Conservation (phyloP, 768 basidiomycete genomes). For the Psilocybe cubensis region DNA sequence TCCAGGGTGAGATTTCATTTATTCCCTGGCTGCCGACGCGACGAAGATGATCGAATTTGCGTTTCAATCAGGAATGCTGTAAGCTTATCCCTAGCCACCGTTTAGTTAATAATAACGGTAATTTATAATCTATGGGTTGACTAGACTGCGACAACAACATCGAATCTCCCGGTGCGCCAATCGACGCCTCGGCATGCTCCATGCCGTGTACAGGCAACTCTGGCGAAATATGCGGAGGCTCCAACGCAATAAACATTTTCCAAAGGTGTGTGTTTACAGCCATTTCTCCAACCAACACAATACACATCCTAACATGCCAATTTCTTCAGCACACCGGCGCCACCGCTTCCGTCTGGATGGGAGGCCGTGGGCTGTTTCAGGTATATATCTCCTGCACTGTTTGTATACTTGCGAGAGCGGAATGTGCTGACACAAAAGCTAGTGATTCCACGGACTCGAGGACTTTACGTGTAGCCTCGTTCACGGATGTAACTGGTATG, state of each 20-base stretch:
- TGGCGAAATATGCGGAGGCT: conserved; percentile 60
- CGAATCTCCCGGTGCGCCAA: conserved; percentile 38
- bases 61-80: conserved; percentile 23
- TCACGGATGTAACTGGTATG: neutral
- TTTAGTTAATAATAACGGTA: neutral
- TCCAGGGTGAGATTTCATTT: conserved; percentile 5
- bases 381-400: no score
- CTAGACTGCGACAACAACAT: conserved; percentile 67
- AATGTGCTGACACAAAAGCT: neutral
- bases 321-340: neutral
- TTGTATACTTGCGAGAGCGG: neutral
- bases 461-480: neutral
- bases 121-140: no score
- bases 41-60: neutral
- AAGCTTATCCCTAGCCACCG: conserved; percentile 4
- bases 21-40: neutral
- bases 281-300: neutral
- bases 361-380: neutral
- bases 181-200: conserved; percentile 47
- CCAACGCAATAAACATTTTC: conserved; percentile 23
- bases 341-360: neutral
- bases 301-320: neutral
- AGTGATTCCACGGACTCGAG: neutral
- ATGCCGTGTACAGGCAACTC: conserved; percentile 62
- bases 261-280: neutral